Evolutionary conservation across 2,329 filamentous ascomycete species (phyloP).

Genomic region (Ophiobolus disseminans): DNA sequence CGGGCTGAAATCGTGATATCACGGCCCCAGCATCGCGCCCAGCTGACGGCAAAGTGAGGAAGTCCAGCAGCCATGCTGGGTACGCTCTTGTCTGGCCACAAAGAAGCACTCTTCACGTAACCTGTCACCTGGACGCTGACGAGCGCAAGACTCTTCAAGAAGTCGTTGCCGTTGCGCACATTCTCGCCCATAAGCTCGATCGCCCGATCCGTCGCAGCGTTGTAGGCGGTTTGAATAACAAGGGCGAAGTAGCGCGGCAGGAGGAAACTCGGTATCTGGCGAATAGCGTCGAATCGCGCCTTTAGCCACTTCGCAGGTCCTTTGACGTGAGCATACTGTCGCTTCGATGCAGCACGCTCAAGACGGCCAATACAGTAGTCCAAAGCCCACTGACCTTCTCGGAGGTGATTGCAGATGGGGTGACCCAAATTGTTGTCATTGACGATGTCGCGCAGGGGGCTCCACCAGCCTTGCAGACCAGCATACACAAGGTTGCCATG

Average conservation of each 20-base stretch:
- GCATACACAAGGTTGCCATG: conserved; percentile 89
- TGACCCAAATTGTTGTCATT: conserved; percentile 90
- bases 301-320: conserved; percentile 79
- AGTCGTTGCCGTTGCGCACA: conserved; percentile 82
- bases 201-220: conserved; percentile 78
- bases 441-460: conserved; percentile 82
- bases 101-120: conserved; percentile 84
- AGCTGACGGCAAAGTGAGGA: conserved; percentile 91
- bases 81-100: conserved; percentile 85
- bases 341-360: conserved; percentile 71
- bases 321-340: conserved; percentile 67
- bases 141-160: conserved; percentile 86
- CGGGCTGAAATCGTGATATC: conserved; percentile 97
- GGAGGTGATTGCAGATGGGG: conserved; percentile 89
- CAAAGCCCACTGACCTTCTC: conserved; percentile 88
- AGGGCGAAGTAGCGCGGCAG: conserved; percentile 93
- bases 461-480: conserved; percentile 99
- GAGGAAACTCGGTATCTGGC: conserved; percentile 84
- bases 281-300: conserved; percentile 84
- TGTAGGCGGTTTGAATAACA: conserved; percentile 85
- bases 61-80: conserved; percentile 90
- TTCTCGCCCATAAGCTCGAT: conserved; percentile 81
- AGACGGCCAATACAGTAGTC: conserved; percentile 85
- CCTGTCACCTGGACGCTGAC: conserved; percentile 92
- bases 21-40: conserved; percentile 96